These are phyloP conservation scores for Ganoderma sinense DNA, from an alignment of 1,284 basidiomycete species.

Conservation along the genomic window DNA sequence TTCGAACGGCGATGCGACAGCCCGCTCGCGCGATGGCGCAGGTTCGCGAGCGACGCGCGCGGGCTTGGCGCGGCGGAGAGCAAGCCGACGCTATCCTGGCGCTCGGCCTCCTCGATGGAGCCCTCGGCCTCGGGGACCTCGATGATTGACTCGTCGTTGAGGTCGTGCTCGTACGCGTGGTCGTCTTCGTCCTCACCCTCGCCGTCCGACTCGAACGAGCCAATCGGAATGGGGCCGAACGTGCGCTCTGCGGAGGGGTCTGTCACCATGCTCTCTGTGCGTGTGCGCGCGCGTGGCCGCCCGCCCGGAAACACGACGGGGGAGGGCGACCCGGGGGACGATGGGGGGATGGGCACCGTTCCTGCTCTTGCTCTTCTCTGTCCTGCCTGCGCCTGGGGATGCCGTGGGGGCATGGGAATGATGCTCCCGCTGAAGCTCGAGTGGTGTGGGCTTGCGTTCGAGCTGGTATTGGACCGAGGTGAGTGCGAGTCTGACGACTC, in stretches of 20 bases:
- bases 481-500: slow-evolving; percentile 68
- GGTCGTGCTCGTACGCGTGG: slow-evolving; percentile 46
- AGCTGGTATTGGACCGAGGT: slow-evolving; percentile 41
- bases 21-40: slow-evolving; percentile 50
- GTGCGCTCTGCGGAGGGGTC: slow-evolving; percentile 39
- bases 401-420: slow-evolving; percentile 78
- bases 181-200: slow-evolving; percentile 49
- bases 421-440: slow-evolving; percentile 44
- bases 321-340: slow-evolving; percentile 52
- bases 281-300: slow-evolving; percentile 45
- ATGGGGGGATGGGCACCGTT: slow-evolving; percentile 54
- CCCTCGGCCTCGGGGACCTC: slow-evolving; percentile 61
- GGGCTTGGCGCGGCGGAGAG: slow-evolving; percentile 64
- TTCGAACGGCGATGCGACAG: slow-evolving; percentile 40
- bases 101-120: slow-evolving; percentile 66
- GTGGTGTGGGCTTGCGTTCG: slow-evolving; percentile 43
- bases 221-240: slow-evolving; percentile 44
- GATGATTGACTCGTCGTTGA: slow-evolving; percentile 51
- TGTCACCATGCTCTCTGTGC: slow-evolving; percentile 53
- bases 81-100: slow-evolving; percentile 73
- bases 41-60: slow-evolving; percentile 58
- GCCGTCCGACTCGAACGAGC: slow-evolving; percentile 46
- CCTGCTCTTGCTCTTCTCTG: slow-evolving; percentile 54
- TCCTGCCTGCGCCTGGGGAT: slow-evolving; percentile 51
- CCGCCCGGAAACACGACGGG: slow-evolving; percentile 52